Percentiles rank a stretch among this genome's conserved stretches.
These are phyloP conservation scores for Ustilago hordei DNA, from an alignment of 1,284 basidiomycete genomes.

Conservation along the genomic window DNA sequence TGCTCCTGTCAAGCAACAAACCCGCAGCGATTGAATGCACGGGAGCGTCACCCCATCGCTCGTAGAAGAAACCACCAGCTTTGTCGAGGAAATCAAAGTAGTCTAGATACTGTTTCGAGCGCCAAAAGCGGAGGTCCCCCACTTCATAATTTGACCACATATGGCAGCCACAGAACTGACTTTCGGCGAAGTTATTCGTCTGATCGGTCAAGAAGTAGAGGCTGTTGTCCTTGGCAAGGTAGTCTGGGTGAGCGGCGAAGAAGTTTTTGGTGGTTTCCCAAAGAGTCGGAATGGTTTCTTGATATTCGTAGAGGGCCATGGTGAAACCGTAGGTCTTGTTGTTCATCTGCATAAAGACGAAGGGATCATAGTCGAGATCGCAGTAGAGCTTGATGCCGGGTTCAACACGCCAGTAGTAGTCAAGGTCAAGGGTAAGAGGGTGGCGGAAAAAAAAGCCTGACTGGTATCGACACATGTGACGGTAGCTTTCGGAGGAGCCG, in stretches of 20 bases:
- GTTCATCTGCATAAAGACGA: constrained; percentile 85
- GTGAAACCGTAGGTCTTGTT: constrained; percentile 81
- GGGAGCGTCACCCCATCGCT: constrained; percentile 86
- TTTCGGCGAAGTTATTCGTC: constrained; percentile 74
- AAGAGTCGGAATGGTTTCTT: constrained; percentile 81
- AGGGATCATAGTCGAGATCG: constrained; percentile 83
- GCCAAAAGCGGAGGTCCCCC: constrained; percentile 80
- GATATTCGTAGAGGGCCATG: constrained; percentile 82
- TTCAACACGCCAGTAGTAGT: constrained; percentile 92
- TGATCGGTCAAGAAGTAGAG: constrained; percentile 82
- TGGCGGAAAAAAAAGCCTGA: constrained; percentile 78
- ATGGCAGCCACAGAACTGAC: constrained; percentile 78
- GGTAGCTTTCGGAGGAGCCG: constrained; percentile 77
- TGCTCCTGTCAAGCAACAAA: constrained; percentile 53
- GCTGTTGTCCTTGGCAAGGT: constrained; percentile 78
- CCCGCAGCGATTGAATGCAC: constrained; percentile 69
- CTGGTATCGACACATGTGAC: constrained; percentile 85
- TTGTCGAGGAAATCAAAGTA: constrained; percentile 85
- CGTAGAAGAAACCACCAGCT: constrained; percentile 76
- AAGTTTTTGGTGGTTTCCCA: constrained; percentile 82
- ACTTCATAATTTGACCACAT: constrained; percentile 79
- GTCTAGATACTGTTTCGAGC: constrained; percentile 79
- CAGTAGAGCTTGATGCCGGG: constrained; percentile 83
- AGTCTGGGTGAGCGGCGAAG: constrained; percentile 77
- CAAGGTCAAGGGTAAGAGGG: constrained; percentile 77